Evolutionary conservation across 371 early-diverging fungal genomes (phyloP).

Genomic region (Modicella reniformis): DNA sequence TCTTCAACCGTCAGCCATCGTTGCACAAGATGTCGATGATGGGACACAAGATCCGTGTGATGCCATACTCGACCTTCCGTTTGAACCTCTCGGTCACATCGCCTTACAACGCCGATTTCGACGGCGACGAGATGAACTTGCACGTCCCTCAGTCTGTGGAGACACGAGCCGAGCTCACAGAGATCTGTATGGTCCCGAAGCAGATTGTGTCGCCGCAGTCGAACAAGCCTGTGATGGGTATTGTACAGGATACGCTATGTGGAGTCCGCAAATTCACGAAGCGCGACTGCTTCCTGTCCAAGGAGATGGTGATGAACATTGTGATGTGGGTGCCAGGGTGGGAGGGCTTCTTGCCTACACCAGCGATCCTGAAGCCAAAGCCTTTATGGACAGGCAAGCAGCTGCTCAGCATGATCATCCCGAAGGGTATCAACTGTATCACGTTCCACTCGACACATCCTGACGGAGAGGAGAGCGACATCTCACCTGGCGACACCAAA

Average conservation of each 20-base stretch:
- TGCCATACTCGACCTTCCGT: slow-evolving; percentile 99
- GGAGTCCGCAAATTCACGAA: slow-evolving; percentile 96
- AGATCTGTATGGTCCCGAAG: slow-evolving; percentile 97
- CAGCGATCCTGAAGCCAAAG: slow-evolving; percentile 95
- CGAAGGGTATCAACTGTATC: slow-evolving; percentile 88
- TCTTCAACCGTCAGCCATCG: slow-evolving; percentile 99
- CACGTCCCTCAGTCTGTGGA: slow-evolving; percentile 98
- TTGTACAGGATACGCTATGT: slow-evolving; percentile 99
- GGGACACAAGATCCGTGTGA: slow-evolving; percentile 98
- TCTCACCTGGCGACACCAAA: slow-evolving; percentile 91
- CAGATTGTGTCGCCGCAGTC: slow-evolving; percentile 99
- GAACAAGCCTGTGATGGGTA: slow-evolving; percentile 99
- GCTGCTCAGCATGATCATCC: slow-evolving; percentile 93
- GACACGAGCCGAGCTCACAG: slow-evolving; percentile 94
- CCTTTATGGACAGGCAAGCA: slow-evolving; percentile 99
- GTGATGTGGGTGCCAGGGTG: slow-evolving; percentile 95
- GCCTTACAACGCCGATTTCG: slow-evolving; percentile 99
- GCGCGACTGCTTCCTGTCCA: slow-evolving; percentile 93
- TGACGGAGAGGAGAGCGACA: slow-evolving; percentile 81
- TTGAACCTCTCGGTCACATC: slow-evolving; percentile 98
- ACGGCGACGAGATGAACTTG: slow-evolving; percentile 99
- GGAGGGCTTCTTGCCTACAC: slow-evolving; percentile 94
- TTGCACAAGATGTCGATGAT: slow-evolving; percentile 99
- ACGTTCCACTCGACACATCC: slow-evolving; percentile 85
- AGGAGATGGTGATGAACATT: slow-evolving; percentile 94